Evolutionary conservation across 208 protist species (phyloP).

Genomic region (Crithidia brevicula): DNA sequence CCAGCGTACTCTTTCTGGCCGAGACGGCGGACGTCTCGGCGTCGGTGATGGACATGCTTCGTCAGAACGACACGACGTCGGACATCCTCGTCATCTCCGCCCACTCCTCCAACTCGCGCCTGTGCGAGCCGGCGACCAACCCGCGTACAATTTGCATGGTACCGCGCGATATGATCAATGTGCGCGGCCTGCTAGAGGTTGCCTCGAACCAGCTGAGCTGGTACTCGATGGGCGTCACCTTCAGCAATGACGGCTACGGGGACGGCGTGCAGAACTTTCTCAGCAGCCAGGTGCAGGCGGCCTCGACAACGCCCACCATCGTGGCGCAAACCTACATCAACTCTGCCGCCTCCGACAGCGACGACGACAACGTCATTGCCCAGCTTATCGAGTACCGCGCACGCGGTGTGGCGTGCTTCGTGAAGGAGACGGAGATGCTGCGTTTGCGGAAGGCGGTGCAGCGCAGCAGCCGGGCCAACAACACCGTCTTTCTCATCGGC

Average conservation of each 20-base stretch:
- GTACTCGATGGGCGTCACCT: constrained; percentile 73
- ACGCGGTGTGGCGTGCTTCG: constrained; percentile 67
- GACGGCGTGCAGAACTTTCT: constrained; percentile 52
- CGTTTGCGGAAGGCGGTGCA: constrained; percentile 51
- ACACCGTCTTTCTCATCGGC: constrained; percentile 66
- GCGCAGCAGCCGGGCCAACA: constrained; percentile 34
- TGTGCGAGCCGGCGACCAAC: constrained; percentile 71
- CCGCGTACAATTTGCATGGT: constrained; percentile 75
- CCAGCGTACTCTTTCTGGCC: constrained; percentile 73
- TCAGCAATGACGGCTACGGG: constrained; percentile 70
- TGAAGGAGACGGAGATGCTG: constrained; percentile 53
- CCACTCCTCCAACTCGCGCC: constrained; percentile 57
- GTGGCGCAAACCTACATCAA: constrained; percentile 73
- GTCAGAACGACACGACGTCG: constrained; percentile 37
- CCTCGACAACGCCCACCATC: constrained; percentile 59
- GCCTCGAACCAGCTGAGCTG: constrained; percentile 66
- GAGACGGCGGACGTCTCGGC: constrained; percentile 70
- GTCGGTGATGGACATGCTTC: constrained; percentile 66
- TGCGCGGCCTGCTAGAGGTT: constrained; percentile 70
- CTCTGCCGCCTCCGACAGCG: constrained; percentile 32
- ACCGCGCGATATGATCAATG: constrained; percentile 73
- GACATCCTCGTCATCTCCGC: constrained; percentile 67
- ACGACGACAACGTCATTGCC: constrained; percentile 67
- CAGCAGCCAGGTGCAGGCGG: constrained; percentile 45
- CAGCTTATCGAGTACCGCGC: constrained; percentile 49